A percentile compares a stretch with the other conserved stretches of the same genome.
These are phyloP conservation scores for Colletotrichum tamarilloi DNA, from an alignment of 2,329 filamentous ascomycete species.

Conservation along the genomic window DNA sequence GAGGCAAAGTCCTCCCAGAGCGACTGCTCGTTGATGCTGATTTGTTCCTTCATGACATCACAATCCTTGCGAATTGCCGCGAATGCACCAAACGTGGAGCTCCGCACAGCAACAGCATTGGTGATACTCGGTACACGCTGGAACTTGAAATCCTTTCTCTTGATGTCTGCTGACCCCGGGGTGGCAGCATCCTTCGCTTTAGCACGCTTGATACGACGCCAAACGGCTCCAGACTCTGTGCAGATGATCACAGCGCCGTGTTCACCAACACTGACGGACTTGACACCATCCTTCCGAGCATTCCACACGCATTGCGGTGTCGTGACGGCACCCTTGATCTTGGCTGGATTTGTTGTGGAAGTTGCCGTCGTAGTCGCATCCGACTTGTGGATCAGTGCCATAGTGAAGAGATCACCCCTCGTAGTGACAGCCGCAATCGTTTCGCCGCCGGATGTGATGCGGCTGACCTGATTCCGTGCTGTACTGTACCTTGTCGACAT, in stretches of 20 bases:
- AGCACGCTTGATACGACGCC: conserved; percentile 84
- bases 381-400: conserved; percentile 76
- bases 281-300: conserved; percentile 85
- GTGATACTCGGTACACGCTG: conserved; percentile 90
- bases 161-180: conserved; percentile 62
- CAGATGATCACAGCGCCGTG: conserved; percentile 95
- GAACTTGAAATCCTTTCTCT: conserved; percentile 94
- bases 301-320: conserved; percentile 88
- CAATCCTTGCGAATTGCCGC: conserved; percentile 87
- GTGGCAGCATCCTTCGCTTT: conserved; percentile 78
- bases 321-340: conserved; percentile 86
- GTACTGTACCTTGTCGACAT: conserved; percentile 73
- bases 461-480: conserved; percentile 75
- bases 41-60: conserved; percentile 79
- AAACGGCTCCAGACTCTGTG: conserved; percentile 92
- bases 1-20: conserved; percentile 80
- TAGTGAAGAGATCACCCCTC: conserved; percentile 88
- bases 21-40: conserved; percentile 73
- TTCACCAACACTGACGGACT: conserved; percentile 89
- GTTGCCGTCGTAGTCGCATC: conserved; percentile 70
- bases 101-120: conserved; percentile 83
- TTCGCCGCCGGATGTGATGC: conserved; percentile 86
- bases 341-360: conserved; percentile 92
- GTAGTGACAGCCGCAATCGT: conserved; percentile 90
- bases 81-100: conserved; percentile 91